Percentiles rank a stretch among this genome's conserved stretches.
Conservation (phyloP, 805 yeast species). For the Ogataea polymorpha region DNA sequence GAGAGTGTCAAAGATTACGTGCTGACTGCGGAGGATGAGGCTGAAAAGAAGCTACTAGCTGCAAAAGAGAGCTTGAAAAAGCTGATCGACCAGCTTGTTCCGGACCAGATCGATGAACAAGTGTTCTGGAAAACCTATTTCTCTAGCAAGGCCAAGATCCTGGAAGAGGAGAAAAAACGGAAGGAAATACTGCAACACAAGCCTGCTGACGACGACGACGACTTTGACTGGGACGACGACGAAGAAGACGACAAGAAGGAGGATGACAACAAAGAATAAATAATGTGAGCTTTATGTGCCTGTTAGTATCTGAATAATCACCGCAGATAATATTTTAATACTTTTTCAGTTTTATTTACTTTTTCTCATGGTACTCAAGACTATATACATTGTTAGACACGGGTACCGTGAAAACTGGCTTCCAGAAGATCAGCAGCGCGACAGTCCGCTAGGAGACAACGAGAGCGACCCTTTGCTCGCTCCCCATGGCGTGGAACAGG, state of each 20-base stretch:
- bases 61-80: constrained; percentile 46
- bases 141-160: constrained; percentile 48
- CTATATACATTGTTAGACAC: constrained; percentile 75
- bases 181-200: constrained; percentile 53
- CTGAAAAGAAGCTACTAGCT: constrained; percentile 41
- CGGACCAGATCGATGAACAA: constrained; percentile 50
- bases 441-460: constrained; percentile 79
- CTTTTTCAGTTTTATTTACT: neutral
- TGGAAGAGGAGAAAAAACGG: constrained; percentile 62
- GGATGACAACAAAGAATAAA: constrained; percentile 2
- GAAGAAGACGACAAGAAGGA: constrained; percentile 42
- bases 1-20: constrained; percentile 39
- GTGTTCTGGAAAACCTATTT: constrained; percentile 78
- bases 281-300: neutral
- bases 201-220: constrained; percentile 37
- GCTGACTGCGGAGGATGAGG: constrained; percentile 45
- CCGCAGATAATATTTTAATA: neutral
- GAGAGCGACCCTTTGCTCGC: constrained; percentile 89
- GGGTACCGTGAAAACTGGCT: constrained; percentile 91
- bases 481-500: constrained; percentile 84
- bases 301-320: neutral
- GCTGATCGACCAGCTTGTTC: constrained; percentile 64
- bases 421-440: constrained; percentile 78
- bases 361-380: constrained; percentile 44
- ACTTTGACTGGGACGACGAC: constrained; percentile 51